Base-by-base conservation (phyloP, 2,329 filamentous ascomycete genomes). In the Aureobasidium subglaciale region DNA sequence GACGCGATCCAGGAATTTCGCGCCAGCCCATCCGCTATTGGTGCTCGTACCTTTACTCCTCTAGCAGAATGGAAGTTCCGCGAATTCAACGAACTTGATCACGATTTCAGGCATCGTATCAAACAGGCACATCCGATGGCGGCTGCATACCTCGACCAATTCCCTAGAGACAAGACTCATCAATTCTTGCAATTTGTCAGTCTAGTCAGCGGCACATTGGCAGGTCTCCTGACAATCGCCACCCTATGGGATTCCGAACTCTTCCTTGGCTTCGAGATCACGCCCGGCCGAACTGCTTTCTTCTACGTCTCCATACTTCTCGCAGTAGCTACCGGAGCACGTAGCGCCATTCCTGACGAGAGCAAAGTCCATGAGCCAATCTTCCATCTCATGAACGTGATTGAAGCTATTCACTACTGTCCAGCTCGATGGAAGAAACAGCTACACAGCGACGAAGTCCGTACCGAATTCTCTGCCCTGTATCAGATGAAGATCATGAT, bases 31-130 rank as follows among this genome's bases (percentile, higher is more conserved):
- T 84, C 89, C 0, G 85, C 90, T 60, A 81, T 96, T 34, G 87
- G 88, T n/a, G 86, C 90, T 15, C 84, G 93, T 37, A 86, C 90
- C 61, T 99, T 96, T 67, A 97, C 92, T 0, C 88, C 90, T 1
- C 81, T 96, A 49, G 93, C 93, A 0, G 88, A 96, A 68, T 99
- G 93, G 93, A 97, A 96, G 65, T 96, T 99, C 60, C 86, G 93
- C 45, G 92, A 97, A 68, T 99, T 97, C 78, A 99, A 99, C 65
- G 93, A 99, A 70, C 78, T 99, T 1, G 86, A 87, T 56, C 93
- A 99, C 70, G 78, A 97, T 2, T 99, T 97, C 64, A 82, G 90
- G 58, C 88, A 92, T 61, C 84, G 93, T 18, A 77, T 92, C 38
- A 91, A 95, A 61, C 95, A 97, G 87, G 96, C 93, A 0, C 90